Percentiles rank a stretch among this genome's conserved stretches.
Conservation (phyloP, 2,329 filamentous ascomycete species). For the Monosporascus sp. region DNA sequence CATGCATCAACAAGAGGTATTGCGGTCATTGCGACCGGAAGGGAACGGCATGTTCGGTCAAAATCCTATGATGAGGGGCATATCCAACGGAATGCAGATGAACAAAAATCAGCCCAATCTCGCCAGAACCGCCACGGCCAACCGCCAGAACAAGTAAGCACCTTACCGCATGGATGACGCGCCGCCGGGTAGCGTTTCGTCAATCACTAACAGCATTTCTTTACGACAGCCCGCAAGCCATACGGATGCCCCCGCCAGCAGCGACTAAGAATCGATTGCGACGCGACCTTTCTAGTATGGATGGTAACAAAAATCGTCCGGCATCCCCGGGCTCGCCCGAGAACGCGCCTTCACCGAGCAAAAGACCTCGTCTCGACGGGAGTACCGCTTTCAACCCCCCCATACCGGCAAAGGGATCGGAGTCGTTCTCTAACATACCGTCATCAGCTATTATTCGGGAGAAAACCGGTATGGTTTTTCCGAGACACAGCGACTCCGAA, state of each 20-base stretch:
- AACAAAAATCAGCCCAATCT: constrained; percentile 57
- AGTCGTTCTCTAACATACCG: too few species aligned
- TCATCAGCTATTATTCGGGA: too few species aligned
- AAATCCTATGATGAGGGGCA: constrained; percentile 61
- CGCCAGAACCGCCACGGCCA: constrained; percentile 71
- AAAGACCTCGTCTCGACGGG: constrained; percentile 77
- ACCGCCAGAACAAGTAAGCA: constrained; percentile 67
- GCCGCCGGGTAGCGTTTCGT: neutral
- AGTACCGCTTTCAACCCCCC: constrained; percentile 54
- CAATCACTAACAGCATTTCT: constrained; percentile 10
- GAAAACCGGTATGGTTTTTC: too few species aligned
- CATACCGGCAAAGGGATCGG: too few species aligned
- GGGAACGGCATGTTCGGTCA: constrained; percentile 51
- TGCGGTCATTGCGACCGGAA: constrained; percentile 65
- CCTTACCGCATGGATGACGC: neutral
- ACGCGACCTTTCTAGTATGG: constrained; percentile 79
- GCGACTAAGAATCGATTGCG: constrained; percentile 75
- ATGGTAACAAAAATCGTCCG: constrained; percentile 74
- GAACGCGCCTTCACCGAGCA: constrained; percentile 87
- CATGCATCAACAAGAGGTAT: constrained; percentile 70
- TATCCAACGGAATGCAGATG: constrained; percentile 57
- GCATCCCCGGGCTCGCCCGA: constrained; percentile 79
- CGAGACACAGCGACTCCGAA: constrained; percentile 8
- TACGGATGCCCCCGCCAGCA: constrained; percentile 62
- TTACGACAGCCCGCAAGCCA: constrained; percentile 53